Evolutionary conservation across 306 rosid genomes (phyloP).

Genomic region (Canavalia ensiformis): DNA sequence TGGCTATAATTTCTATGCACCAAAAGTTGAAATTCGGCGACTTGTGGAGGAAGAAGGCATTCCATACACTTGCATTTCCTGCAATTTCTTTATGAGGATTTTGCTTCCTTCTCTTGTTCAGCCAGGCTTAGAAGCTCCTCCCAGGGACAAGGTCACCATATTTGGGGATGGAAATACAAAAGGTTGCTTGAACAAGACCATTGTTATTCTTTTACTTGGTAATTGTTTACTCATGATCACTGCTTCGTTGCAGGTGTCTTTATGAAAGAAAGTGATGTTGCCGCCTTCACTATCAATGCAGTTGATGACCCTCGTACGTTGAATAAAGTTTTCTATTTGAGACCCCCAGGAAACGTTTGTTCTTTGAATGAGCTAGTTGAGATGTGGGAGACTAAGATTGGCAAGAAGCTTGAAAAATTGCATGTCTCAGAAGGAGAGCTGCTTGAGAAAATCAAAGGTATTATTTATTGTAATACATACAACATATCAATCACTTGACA

Average conservation of each 20-base stretch:
- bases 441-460: slow-evolving; percentile 74
- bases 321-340: slow-evolving; percentile 73
- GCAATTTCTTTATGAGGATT: slow-evolving; percentile 71
- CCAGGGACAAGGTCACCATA: slow-evolving; percentile 73
- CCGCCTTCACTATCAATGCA: slow-evolving; percentile 75
- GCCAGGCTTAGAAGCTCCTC: slow-evolving; percentile 73
- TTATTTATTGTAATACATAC: not conserved
- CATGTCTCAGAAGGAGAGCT: slow-evolving; percentile 70
- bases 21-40: slow-evolving; percentile 73
- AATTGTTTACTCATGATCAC: slow-evolving; percentile 17
- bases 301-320: slow-evolving; percentile 78
- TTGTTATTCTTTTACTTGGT: not conserved
- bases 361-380: slow-evolving; percentile 75
- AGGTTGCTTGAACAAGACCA: slow-evolving; percentile 59
- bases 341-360: slow-evolving; percentile 76
- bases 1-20: slow-evolving; percentile 63
- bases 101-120: slow-evolving; percentile 81
- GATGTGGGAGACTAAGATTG: slow-evolving; percentile 81
- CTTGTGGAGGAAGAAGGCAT: slow-evolving; percentile 73
- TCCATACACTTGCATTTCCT: slow-evolving; percentile 71
- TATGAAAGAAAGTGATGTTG: slow-evolving; percentile 76
- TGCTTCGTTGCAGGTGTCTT: slow-evolving; percentile 64
- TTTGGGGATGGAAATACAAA: slow-evolving; percentile 77
- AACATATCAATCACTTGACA: not conserved
- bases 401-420: slow-evolving; percentile 69